These are phyloP conservation scores for Zymoseptoria ardabiliae DNA, from an alignment of 2,329 filamentous ascomycete species.

Conservation along the genomic window DNA sequence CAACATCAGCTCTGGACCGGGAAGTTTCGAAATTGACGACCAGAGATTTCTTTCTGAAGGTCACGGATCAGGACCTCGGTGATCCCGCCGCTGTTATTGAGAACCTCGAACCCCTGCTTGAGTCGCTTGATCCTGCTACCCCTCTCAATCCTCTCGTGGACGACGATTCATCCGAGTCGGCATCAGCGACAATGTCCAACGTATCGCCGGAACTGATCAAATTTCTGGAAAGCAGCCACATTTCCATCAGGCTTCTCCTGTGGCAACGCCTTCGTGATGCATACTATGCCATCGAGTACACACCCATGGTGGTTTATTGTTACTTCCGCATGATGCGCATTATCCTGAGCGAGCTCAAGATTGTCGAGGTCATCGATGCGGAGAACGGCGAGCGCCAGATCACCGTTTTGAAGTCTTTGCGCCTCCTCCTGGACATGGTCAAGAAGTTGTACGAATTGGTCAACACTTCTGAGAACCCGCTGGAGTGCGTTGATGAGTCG, in stretches of 20 bases:
- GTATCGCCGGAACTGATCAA: constrained; percentile 64
- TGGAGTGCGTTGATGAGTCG: constrained; percentile 76
- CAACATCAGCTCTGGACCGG: constrained; percentile 71
- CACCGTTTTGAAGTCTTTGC: constrained; percentile 67
- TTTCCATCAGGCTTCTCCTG: constrained; percentile 74
- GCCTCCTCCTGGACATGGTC: constrained; percentile 70
- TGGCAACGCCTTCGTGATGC: constrained; percentile 90
- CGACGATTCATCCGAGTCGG: not conserved
- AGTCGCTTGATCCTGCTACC: constrained; percentile 46
- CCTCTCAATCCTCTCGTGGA: constrained; percentile 2
- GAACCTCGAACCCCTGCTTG: constrained; percentile 83
- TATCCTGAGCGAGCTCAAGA: constrained; percentile 63
- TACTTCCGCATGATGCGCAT: constrained; percentile 79
- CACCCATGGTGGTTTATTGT: constrained; percentile 83
- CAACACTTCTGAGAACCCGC: constrained; percentile 61
- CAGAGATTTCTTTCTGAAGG: constrained; percentile 87
- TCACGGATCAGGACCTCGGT: constrained; percentile 71
- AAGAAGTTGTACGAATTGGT: constrained; percentile 60
- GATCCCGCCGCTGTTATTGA: constrained; percentile 83
- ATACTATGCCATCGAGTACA: constrained; percentile 76
- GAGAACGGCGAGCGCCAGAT: constrained; percentile 59
- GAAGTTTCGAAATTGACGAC: constrained; percentile 90
- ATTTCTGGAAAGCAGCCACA: constrained; percentile 73
- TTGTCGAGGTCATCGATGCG: constrained; percentile 48
- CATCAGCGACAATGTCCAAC: not conserved